Conservation (phyloP, 768 basidiomycete species). For the Pisolithus albus region DNA sequence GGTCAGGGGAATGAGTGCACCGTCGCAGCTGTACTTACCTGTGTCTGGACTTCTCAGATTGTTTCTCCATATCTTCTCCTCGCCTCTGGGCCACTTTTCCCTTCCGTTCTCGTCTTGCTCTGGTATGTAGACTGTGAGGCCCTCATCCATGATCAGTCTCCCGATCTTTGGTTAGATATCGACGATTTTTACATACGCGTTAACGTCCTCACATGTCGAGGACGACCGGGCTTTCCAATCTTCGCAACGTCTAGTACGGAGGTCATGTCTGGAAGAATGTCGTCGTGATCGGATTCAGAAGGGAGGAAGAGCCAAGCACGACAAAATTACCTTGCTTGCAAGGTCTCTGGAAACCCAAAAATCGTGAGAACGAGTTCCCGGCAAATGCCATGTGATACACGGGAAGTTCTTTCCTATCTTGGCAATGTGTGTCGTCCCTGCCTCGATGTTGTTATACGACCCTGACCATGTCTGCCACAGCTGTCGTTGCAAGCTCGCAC, state of each 20-base stretch:
- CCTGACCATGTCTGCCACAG: too few species aligned
- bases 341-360: too few species aligned
- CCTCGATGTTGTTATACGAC: too few species aligned
- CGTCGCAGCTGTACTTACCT: conserved; percentile 30
- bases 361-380: too few species aligned
- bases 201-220: conserved; percentile 60
- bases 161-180: background rate
- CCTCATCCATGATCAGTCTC: background rate
- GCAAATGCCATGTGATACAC: too few species aligned
- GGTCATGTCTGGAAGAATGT: conserved; percentile 50
- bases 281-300: background rate
- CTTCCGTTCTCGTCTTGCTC: conserved; percentile 71
- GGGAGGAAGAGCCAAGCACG: too few species aligned
- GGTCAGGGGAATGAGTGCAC: background rate
- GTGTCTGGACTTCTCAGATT: conserved; percentile 51
- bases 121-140: conserved; percentile 61
- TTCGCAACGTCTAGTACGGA: conserved; percentile 57
- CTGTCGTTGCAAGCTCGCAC: too few species aligned
- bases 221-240: conserved; percentile 52
- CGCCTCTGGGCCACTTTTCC: conserved; percentile 81
- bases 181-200: conserved; percentile 39
- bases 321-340: too few species aligned
- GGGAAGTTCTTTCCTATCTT: too few species aligned
- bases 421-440: too few species aligned
- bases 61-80: conserved; percentile 68